phyloP scores from a whole-genome alignment of 202 grass and related monocot genomes.

The Musa balbisiana region DNA sequence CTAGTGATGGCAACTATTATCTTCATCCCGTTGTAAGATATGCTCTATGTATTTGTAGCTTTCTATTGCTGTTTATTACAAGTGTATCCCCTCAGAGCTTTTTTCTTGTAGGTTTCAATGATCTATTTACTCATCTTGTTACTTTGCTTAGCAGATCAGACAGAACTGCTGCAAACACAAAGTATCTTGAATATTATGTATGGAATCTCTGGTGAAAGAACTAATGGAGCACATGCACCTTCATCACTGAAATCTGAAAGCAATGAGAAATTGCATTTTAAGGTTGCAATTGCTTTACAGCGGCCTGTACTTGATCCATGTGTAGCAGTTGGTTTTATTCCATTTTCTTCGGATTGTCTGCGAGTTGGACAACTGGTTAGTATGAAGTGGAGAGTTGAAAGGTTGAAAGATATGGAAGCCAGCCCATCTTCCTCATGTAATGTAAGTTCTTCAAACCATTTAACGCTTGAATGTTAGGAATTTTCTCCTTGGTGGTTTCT shows the following conservation, averaged over 20 bases:
- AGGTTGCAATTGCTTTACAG: slow-evolving; percentile 61
- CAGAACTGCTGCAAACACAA: slow-evolving; percentile 44
- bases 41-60: background rate
- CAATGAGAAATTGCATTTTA: slow-evolving; percentile 63
- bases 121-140: slow-evolving; percentile 2
- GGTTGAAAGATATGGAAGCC: slow-evolving; percentile 52
- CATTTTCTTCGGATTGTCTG: slow-evolving; percentile 78
- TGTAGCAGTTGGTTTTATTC: slow-evolving; percentile 92
- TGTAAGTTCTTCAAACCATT: slow-evolving; percentile 44
- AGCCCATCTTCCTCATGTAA: slow-evolving; percentile 29
- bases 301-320: slow-evolving; percentile 87
- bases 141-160: slow-evolving; percentile 37
- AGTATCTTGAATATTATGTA: slow-evolving; percentile 82
- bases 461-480: background rate
- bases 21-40: background rate
- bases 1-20: background rate
- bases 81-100: background rate
- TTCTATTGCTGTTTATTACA: background rate
- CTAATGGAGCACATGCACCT: slow-evolving; percentile 72
- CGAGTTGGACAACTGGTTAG: slow-evolving; percentile 87
- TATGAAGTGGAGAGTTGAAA: slow-evolving; percentile 97
- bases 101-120: background rate
- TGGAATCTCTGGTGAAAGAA: slow-evolving; percentile 70
- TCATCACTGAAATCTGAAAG: slow-evolving; percentile 34
- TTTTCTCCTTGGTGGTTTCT: background rate